phyloP scores from a whole-genome alignment of 352 stramenopile species.

The Phytophthora foliorum region DNA sequence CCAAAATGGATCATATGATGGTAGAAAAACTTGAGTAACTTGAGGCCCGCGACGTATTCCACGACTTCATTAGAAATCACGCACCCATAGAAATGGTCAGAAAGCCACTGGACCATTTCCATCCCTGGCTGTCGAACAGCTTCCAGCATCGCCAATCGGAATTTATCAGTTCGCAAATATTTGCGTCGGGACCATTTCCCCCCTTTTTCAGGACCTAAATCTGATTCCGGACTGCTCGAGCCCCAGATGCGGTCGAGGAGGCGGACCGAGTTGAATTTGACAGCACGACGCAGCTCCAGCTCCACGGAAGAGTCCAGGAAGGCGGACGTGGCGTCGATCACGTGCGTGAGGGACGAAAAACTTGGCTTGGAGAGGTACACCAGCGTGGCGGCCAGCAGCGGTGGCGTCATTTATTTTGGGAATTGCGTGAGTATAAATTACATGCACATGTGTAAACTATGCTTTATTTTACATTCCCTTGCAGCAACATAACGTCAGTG shows the following conservation, averaged over 20 bases:
- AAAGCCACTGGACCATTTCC: background rate
- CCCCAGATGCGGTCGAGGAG: background rate
- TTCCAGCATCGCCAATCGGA: background rate
- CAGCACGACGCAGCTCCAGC: background rate
- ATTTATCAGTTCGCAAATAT: conserved; percentile 2
- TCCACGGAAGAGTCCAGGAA: conserved; percentile 6
- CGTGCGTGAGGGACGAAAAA: background rate
- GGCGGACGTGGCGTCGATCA: background rate
- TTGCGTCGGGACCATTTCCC: background rate
- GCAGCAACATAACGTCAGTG: too few relatives aligned
- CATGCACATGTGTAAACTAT: too few relatives aligned
- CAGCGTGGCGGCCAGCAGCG: background rate
- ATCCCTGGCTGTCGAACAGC: background rate
- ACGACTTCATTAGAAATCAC: background rate
- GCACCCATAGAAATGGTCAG: conserved; percentile 4
- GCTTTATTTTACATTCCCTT: too few relatives aligned
- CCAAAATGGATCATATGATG: background rate
- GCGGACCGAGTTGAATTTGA: background rate
- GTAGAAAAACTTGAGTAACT: background rate
- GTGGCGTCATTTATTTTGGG: background rate
- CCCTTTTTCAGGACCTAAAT: background rate
- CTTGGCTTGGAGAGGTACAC: background rate
- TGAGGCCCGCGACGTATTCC: background rate
- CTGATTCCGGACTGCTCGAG: background rate
- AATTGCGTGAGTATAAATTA: background rate